phyloP scores from a whole-genome alignment of 306 rosid species.

The Trifolium subterraneum region DNA sequence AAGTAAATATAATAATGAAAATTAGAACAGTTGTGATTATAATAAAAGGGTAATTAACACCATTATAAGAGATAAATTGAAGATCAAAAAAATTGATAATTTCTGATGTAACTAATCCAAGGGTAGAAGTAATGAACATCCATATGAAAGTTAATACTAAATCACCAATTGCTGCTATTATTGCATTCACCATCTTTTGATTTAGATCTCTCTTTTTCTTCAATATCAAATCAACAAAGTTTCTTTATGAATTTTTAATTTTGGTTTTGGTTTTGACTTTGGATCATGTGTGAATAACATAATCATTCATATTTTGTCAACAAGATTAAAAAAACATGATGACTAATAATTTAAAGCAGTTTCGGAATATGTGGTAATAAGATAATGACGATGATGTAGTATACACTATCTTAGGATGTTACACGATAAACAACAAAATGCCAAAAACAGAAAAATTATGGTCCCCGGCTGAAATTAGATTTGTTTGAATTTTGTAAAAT shows the following conservation, averaged over 20 bases:
- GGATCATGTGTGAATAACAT: too few relatives aligned
- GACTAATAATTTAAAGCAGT: too few relatives aligned
- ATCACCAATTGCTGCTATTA: conserved; percentile 74
- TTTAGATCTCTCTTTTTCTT: neutral
- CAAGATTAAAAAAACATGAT: too few relatives aligned
- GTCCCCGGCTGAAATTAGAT: neutral
- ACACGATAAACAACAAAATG: neutral
- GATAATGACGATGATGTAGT: too few relatives aligned
- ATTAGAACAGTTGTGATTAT: conserved; percentile 59
- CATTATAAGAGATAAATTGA: conserved; percentile 37
- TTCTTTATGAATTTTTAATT: too few relatives aligned
- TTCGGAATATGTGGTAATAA: too few relatives aligned
- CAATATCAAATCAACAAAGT: neutral
- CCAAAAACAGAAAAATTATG: neutral
- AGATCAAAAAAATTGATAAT: conserved; percentile 47
- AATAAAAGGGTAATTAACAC: conserved; percentile 47
- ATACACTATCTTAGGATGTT: too few relatives aligned
- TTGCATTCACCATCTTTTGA: conserved; percentile 47
- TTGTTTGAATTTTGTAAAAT: too few relatives aligned
- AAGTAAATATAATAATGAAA: conserved; percentile 56
- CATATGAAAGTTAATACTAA: conserved; percentile 66
- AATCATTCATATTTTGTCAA: too few relatives aligned
- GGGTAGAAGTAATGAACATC: conserved; percentile 62
- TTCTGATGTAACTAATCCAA: conserved; percentile 56
- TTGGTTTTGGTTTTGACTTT: too few relatives aligned